Conservation (phyloP, 176 grass and related monocot species). For the Rhynchospora tenuis region DNA sequence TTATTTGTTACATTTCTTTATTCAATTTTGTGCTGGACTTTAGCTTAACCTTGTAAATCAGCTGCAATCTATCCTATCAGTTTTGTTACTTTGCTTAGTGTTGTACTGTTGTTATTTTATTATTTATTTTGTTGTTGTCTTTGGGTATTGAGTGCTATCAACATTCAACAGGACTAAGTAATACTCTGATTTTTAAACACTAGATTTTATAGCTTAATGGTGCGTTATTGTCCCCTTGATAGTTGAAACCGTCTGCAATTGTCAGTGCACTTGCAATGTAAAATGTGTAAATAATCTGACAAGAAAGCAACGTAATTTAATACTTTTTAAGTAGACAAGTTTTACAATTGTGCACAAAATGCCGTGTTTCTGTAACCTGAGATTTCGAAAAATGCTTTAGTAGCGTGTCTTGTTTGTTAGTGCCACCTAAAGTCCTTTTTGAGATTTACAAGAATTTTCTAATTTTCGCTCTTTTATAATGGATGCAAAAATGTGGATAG, state of each 20-base stretch:
- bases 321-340: background rate
- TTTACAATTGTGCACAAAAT: background rate
- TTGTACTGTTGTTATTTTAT: background rate
- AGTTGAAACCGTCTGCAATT: no score
- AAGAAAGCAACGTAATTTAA: background rate
- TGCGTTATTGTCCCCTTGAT: no score
- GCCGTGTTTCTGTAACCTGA: background rate
- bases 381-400: background rate
- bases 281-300: background rate
- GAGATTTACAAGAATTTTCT: background rate
- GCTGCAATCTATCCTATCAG: background rate
- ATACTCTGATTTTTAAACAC: background rate
- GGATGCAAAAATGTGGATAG: background rate
- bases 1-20: constrained; percentile 25
- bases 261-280: background rate
- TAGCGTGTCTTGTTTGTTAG: background rate
- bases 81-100: background rate
- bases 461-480: background rate
- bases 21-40: constrained; percentile 24
- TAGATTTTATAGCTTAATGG: no score
- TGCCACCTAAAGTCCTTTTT: background rate
- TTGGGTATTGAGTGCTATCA: background rate
- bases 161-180: background rate
- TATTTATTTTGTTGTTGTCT: background rate
- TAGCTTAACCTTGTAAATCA: constrained; percentile 17